Conservation (phyloP, 345 rosid genomes). For the Pistacia integerrima region DNA sequence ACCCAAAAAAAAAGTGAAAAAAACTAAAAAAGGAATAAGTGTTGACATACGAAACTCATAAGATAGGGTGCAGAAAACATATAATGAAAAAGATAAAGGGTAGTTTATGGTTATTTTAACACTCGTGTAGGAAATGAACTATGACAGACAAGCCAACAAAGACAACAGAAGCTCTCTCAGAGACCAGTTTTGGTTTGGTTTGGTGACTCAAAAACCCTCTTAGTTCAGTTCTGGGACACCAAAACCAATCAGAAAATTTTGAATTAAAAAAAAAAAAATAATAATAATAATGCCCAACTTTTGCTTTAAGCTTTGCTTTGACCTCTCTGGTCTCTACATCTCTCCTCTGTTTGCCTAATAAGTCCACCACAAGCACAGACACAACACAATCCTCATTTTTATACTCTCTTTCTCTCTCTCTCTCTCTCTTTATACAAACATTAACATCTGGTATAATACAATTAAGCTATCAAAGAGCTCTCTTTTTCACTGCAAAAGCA, state of each 20-base stretch:
- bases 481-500: constrained; percentile 15
- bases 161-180: background rate
- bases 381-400: constrained; percentile 18
- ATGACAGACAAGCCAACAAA: background rate
- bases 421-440: constrained; percentile 17
- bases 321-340: constrained; percentile 27
- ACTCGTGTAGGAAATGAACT: background rate
- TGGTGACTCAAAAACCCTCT: background rate
- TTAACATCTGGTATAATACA: constrained; percentile 3
- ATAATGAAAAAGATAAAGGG: background rate
- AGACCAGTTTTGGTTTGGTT: background rate
- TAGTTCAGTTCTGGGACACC: background rate
- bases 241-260: constrained; percentile 19
- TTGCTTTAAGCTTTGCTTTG: constrained; percentile 36
- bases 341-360: constrained; percentile 15
- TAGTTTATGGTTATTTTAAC: background rate
- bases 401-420: constrained; percentile 6
- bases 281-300: constrained; percentile 14
- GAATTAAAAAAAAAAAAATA: constrained; percentile 1
- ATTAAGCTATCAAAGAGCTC: constrained; percentile 14
- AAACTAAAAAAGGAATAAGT: no score
- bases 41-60: no score
- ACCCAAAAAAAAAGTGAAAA: no score
- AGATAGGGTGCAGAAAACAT: no score
- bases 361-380: constrained; percentile 27